phyloP scores from a whole-genome alignment of 805 yeast genomes.

The Ogataea trehaloabstinens region DNA sequence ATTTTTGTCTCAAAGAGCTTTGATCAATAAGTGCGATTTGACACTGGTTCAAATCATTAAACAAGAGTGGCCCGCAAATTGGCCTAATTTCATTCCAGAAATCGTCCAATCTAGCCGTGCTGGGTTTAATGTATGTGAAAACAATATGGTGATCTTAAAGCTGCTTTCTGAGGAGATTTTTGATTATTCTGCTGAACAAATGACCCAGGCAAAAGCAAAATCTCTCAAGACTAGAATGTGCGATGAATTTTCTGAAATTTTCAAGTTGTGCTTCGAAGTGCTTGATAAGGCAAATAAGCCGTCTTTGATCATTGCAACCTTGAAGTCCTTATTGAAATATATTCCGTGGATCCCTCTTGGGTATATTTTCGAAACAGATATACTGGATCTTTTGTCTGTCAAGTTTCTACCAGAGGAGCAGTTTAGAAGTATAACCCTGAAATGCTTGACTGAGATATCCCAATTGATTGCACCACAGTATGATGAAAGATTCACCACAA shows the following conservation, averaged over 20 bases:
- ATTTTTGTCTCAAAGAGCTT: slow-evolving; percentile 70
- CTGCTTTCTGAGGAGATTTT: slow-evolving; percentile 93
- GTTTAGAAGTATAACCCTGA: slow-evolving; percentile 80
- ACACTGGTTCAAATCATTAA: slow-evolving; percentile 91
- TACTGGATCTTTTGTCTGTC: slow-evolving; percentile 66
- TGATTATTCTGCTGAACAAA: slow-evolving; percentile 91
- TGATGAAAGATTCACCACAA: slow-evolving; percentile 57
- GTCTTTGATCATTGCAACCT: slow-evolving; percentile 78
- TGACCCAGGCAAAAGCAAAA: slow-evolving; percentile 93
- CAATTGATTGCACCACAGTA: slow-evolving; percentile 57
- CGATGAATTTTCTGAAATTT: slow-evolving; percentile 89
- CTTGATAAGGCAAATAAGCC: slow-evolving; percentile 86
- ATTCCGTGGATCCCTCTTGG: slow-evolving; percentile 93
- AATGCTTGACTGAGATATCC: slow-evolving; percentile 91
- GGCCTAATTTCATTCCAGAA: slow-evolving; percentile 97
- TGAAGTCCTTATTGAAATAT: slow-evolving; percentile 78
- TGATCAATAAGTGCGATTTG: slow-evolving; percentile 89
- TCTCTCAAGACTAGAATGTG: slow-evolving; percentile 80
- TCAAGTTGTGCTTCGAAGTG: slow-evolving; percentile 89
- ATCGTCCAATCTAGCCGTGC: slow-evolving; percentile 80
- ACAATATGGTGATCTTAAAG: slow-evolving; percentile 90
- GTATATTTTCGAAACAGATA: slow-evolving; percentile 83
- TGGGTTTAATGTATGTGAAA: slow-evolving; percentile 92
- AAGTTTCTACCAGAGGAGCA: slow-evolving; percentile 77
- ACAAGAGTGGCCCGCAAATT: slow-evolving; percentile 98